Base-by-base conservation (phyloP, 2,329 filamentous ascomycete species). In the Truncatella angustata region DNA sequence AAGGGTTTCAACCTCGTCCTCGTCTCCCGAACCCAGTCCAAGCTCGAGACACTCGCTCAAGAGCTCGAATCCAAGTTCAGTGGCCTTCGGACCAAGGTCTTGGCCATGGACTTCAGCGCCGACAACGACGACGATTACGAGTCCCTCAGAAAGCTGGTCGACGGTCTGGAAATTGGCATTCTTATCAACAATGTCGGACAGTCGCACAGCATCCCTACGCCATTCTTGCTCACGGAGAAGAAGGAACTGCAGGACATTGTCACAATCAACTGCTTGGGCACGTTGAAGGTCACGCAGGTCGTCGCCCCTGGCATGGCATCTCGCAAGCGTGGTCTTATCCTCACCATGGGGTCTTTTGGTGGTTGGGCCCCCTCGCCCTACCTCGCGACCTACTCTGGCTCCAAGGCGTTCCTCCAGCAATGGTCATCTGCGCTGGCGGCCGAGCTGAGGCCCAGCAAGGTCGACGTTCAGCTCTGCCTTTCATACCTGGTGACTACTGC, bases 291-390 rank as follows among this genome's bases (percentile, higher is more conserved):
- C 49, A 99, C 94, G 0, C 86, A 93, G 68, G 78, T 93, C 45
- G 79, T 99, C 37, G 87, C 88, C 0, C 92, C 94, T 0, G 85
- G 88, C 54, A 91, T 99, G 84, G 82, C 89, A 54, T 79, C 87
- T 68, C 88, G 92, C 64, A 91, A 89, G 73, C 85, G 86, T 52
- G 94, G 95, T 21, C 79, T 99, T 32, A 91, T 99, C 64, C 78
- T 99, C 51, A 99, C 93, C 53, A 97, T 99, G 92, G 94, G 93
- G 43, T 97, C 92, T 10, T 96, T 97, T 67, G 94, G 88, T 56
- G 95, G 94, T 60, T 87, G 95, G 73, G 84, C 94, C 55, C 94
- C 94, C 6, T 96, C 91, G 1, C 92, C 95, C 5, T 85, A 94
- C 50, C 82, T 99, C 40, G 94, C 94, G 11, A 97, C 94, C 3